phyloP scores from a whole-genome alignment of 768 basidiomycete species.

The Hortiboletus flavorubellus region DNA sequence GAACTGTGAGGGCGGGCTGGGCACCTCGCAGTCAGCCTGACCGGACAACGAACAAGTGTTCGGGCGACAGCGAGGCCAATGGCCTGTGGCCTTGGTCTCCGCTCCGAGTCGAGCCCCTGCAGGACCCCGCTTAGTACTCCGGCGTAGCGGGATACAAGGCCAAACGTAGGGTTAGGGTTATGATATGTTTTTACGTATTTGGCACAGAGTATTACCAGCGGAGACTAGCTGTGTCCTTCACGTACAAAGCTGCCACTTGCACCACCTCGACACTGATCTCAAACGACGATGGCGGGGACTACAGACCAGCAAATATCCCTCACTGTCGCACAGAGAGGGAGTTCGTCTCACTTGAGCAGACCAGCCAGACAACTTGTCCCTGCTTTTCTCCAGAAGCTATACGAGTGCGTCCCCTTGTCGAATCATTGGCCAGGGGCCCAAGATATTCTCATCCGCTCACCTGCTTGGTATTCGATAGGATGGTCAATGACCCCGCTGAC shows the following conservation, averaged over 20 bases:
- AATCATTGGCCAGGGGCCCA: conserved; percentile 7
- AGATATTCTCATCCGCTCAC: conserved; percentile 11
- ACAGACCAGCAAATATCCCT: conserved; percentile 57
- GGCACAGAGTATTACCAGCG: neutral
- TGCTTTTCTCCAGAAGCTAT: conserved; percentile 90
- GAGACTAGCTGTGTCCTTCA: conserved; percentile 17
- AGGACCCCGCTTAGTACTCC: too few species aligned
- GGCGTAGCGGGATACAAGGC: too few species aligned
- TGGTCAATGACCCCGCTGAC: conserved; percentile 85
- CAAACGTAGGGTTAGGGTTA: conserved; percentile 9
- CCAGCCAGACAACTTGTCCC: conserved; percentile 58
- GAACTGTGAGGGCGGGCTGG: too few species aligned
- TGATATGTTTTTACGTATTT: conserved; percentile 14
- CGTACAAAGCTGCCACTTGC: conserved; percentile 2
- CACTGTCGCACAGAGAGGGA: conserved; percentile 41
- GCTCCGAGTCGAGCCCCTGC: too few species aligned
- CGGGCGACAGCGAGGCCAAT: too few species aligned
- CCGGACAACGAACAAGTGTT: too few species aligned
- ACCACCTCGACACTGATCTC: conserved; percentile 1
- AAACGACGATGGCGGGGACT: conserved; percentile 37
- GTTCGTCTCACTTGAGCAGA: conserved; percentile 42
- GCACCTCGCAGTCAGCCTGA: too few species aligned
- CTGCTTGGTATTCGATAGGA: conserved; percentile 44
- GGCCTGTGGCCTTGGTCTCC: too few species aligned
- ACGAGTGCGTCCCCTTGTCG: conserved; percentile 55